Evolutionary conservation across 768 basidiomycete species (phyloP), one percentile per base, ranked within the genome.

Genomic region (Cyclocybe cylindracea): DNA sequence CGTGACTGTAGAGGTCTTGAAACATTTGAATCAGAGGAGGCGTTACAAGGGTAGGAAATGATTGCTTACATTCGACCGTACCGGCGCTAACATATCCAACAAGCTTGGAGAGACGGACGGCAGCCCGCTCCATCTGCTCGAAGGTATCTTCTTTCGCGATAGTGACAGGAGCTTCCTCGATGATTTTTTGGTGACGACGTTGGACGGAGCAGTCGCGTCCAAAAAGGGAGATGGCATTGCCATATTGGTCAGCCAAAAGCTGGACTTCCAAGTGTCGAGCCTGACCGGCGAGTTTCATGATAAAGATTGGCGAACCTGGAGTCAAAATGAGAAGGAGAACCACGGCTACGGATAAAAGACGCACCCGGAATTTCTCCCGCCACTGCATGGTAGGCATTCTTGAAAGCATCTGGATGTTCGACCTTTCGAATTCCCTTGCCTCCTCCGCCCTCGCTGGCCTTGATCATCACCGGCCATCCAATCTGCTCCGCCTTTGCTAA

Each of bases 201-300:
- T 99, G 97, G 42, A 99, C 97, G 50, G 97, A 99, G 69, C 97
- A 99, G 69, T 98, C 97, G 62, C 97, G 95, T 63, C 97, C 97
- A 65, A 99, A 99, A 49, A 99, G 80, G 39, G 97, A 98, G 62
- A 99, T 98, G 29, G 97, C 97, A 69, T 97, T 95, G 51, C 97
- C 97, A 68, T 99, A 99, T 70, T 99, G 97, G 74, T 99, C 97
- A 43, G 97, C 97, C 35, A 99, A 85, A 35, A 99, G 84, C 70
- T 99, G 97, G 29, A 98, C 97, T 71, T 99, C 97, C 62, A 99
- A 76, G 73, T 99, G 97, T 57, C 97, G 90, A 40, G 97, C 97
- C 61, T 93, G 89, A 9, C 96, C 94, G 34, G 97, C 97, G 51
- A 99, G 88, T 77, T 98, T 98, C 97, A 99, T 99, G 75, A 99